Conservation (phyloP, 1,284 basidiomycete species). For the Apiotrichum laibachii region DNA sequence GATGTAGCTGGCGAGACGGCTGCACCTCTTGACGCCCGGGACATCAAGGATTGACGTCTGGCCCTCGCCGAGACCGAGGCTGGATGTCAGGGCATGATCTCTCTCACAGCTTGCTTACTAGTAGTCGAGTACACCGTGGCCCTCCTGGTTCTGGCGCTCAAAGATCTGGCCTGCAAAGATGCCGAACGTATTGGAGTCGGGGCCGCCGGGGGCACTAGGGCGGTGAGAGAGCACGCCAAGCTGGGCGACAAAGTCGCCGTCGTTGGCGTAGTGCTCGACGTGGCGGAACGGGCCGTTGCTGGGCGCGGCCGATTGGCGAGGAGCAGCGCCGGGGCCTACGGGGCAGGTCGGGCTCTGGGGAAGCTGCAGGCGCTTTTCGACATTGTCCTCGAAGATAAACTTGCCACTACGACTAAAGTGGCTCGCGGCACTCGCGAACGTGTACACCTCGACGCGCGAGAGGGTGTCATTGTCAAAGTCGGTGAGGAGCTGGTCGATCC, state of each 20-base stretch:
- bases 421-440: constrained; percentile 36
- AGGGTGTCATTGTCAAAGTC: constrained; percentile 26
- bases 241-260: constrained; percentile 25
- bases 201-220: background rate
- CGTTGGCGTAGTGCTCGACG: constrained; percentile 36
- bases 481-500: constrained; percentile 31
- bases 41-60: constrained; percentile 4
- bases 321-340: background rate
- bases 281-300: constrained; percentile 20
- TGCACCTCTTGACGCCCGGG: background rate
- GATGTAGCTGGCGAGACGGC: constrained; percentile 3
- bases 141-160: constrained; percentile 23
- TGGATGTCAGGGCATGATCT: background rate
- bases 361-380: background rate
- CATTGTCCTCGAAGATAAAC: background rate
- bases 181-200: constrained; percentile 16
- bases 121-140: constrained; percentile 29
- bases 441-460: constrained; percentile 36
- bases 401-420: constrained; percentile 27
- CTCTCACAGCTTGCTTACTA: constrained; percentile 22
- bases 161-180: constrained; percentile 32
- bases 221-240: constrained; percentile 20
- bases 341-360: constrained; percentile 9
- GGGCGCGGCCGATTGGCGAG: background rate
- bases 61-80: constrained; percentile 1